These are phyloP conservation scores for Panus rudis DNA, from an alignment of 768 basidiomycete species.

Conservation along the genomic window DNA sequence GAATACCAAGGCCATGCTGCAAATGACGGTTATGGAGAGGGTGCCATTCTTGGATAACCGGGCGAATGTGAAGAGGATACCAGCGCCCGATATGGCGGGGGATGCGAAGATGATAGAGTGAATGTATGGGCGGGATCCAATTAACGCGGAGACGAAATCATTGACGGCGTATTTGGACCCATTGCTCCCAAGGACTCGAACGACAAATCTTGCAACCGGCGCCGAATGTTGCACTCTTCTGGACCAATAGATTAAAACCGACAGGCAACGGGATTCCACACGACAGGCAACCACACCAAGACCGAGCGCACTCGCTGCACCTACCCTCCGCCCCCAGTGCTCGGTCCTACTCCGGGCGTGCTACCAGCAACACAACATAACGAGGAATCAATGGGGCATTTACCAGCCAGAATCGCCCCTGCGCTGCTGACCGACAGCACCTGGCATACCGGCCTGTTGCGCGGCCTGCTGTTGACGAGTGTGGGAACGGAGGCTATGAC, in stretches of 20 bases:
- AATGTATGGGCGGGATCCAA: slow-evolving; percentile 2
- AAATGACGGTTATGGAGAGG: slow-evolving; percentile 20
- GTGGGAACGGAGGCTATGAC: slow-evolving; percentile 82
- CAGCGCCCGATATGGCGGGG: background rate
- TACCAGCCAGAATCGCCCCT: slow-evolving; percentile 43
- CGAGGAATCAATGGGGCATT: slow-evolving; percentile 14
- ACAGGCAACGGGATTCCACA: slow-evolving; percentile 29
- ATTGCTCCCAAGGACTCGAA: no score
- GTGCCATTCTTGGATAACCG: background rate
- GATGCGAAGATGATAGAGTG: background rate
- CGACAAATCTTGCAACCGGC: no score
- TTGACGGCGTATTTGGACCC: no score
- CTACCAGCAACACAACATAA: slow-evolving; percentile 24
- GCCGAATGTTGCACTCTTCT: no score
- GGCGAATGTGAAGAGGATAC: background rate
- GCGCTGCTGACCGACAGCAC: slow-evolving; percentile 40
- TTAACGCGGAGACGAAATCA: no score
- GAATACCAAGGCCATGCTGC: slow-evolving; percentile 34
- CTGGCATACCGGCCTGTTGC: slow-evolving; percentile 38
- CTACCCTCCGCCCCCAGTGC: slow-evolving; percentile 39
- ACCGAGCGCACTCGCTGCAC: slow-evolving; percentile 29
- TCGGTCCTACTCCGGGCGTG: slow-evolving; percentile 40
- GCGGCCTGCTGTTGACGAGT: slow-evolving; percentile 73
- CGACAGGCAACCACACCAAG: slow-evolving; percentile 23
- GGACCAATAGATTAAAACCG: no score